phyloP scores from a whole-genome alignment of 179 eudicot genomes.

The Heliamphora pulchella region DNA sequence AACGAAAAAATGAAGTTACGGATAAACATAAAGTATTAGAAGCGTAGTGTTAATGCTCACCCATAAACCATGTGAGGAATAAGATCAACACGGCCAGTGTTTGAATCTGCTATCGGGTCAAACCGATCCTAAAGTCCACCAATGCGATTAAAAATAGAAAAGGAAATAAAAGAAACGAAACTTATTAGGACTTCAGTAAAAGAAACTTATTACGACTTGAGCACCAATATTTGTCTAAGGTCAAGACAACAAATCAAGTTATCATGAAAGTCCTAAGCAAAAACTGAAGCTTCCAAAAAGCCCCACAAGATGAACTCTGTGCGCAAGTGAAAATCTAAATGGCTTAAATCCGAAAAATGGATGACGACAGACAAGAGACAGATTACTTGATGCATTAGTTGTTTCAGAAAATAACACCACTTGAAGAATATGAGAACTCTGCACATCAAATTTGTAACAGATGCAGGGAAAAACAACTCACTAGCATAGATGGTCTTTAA shows the following conservation, averaged over 20 bases:
- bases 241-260: background rate
- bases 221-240: background rate
- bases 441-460: background rate
- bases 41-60: constrained; percentile 30
- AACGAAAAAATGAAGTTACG: too few species aligned
- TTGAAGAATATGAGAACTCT: background rate
- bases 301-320: background rate
- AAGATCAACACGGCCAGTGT: constrained; percentile 30
- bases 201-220: too few species aligned
- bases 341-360: background rate
- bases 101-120: constrained; percentile 45
- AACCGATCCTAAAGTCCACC: constrained; percentile 36
- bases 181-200: background rate
- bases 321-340: background rate
- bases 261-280: background rate
- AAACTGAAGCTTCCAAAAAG: background rate
- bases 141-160: background rate
- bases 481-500: background rate
- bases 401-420: background rate
- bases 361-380: background rate
- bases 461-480: background rate
- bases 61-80: constrained; percentile 45
- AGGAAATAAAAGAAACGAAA: background rate
- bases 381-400: background rate
- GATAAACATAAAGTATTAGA: background rate